phyloP scores from a whole-genome alignment of 2,329 filamentous ascomycete genomes.

The Elsinoe arachidis region DNA sequence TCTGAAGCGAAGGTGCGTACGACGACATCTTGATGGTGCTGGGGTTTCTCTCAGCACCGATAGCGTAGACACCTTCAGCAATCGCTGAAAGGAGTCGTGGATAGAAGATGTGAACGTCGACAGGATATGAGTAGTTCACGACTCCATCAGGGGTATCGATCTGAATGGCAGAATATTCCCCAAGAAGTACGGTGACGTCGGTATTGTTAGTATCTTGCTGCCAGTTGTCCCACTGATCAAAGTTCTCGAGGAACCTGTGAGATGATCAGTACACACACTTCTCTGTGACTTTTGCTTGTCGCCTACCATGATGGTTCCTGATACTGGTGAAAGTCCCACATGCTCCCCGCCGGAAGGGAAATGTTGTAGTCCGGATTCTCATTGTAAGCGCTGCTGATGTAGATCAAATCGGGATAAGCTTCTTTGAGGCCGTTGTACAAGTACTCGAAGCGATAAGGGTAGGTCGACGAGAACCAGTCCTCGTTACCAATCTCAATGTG shows the following conservation, averaged over 20 bases:
- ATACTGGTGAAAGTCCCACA: slow-evolving; percentile 38
- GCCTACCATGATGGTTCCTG: slow-evolving; percentile 27
- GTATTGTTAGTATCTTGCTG: slow-evolving; percentile 19
- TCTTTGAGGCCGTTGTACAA: slow-evolving; percentile 51
- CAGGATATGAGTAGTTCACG: slow-evolving; percentile 20
- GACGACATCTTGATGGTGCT: slow-evolving; percentile 22
- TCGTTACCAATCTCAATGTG: slow-evolving; percentile 61
- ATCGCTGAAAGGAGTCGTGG: slow-evolving; percentile 24
- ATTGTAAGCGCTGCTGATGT: slow-evolving; percentile 33
- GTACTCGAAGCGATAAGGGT: slow-evolving; percentile 44
- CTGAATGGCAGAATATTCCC: slow-evolving; percentile 24
- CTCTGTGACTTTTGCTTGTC: too few relatives aligned
- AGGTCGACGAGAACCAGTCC: slow-evolving; percentile 41
- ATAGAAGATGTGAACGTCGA: slow-evolving; percentile 21
- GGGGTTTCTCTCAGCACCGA: slow-evolving; percentile 26
- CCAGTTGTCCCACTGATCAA: slow-evolving; percentile 36
- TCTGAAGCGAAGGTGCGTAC: slow-evolving; percentile 26
- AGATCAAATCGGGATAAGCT: slow-evolving; percentile 46
- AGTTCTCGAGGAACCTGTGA: slow-evolving; percentile 30
- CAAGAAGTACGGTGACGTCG: slow-evolving; percentile 20
- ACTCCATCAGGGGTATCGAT: slow-evolving; percentile 24
- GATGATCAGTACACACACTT: background rate
- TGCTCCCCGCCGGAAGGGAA: slow-evolving; percentile 26
- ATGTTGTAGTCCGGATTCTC: slow-evolving; percentile 28
- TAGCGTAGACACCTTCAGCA: slow-evolving; percentile 24